Evolutionary conservation across 2,329 filamentous ascomycete species (phyloP), one percentile per base, ranked within the genome.

Genomic region (Colletotrichum eremochloae): DNA sequence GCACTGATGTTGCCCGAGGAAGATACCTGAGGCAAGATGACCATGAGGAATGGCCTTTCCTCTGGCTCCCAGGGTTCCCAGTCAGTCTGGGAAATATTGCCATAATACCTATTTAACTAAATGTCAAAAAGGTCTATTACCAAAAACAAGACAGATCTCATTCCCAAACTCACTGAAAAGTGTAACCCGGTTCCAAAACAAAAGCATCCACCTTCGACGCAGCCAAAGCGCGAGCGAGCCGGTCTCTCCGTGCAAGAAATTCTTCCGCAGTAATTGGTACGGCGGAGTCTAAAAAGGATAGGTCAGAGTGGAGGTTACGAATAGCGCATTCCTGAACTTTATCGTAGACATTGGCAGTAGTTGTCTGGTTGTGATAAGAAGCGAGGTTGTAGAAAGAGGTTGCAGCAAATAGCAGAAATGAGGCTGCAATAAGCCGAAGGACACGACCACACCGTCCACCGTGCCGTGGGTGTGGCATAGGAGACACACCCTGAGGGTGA

Each of bases 41-140:
- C 76, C 88, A 92, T 91, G 31, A 92, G 78, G 70, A 92, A 91
- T 0, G 90, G 90, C 1, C 89, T 84, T 76, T 91, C 89, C 75
- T 91, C 89, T 0, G 89, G 89, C 82, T 91, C 89, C 89, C 89
- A 91, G 0, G 87, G 86, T 74, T 92, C 89, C 90, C 89, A 91
- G 72, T 91, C 86, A 0, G 77, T 78, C 76, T 91, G 89, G 0
- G 87, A 90, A 53, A 89, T 83, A 75, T 92, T 91, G 58, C 84
- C 89, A 76, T 90, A 92, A 78, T 91, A 86, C 48, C 82, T 80
- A 24, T 24, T 24, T 24, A 20, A 5, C 5, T 7, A 66, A 46
- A n/a, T 40, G 31, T 57, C 5, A 65, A 7, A 24, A 12, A 14
- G 1, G 24, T 24, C 24, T 24, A 24, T 5, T 8, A 20, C 2